These are phyloP conservation scores for Trametes sp. DNA, from an alignment of 1,284 basidiomycete species.

Conservation along the genomic window DNA sequence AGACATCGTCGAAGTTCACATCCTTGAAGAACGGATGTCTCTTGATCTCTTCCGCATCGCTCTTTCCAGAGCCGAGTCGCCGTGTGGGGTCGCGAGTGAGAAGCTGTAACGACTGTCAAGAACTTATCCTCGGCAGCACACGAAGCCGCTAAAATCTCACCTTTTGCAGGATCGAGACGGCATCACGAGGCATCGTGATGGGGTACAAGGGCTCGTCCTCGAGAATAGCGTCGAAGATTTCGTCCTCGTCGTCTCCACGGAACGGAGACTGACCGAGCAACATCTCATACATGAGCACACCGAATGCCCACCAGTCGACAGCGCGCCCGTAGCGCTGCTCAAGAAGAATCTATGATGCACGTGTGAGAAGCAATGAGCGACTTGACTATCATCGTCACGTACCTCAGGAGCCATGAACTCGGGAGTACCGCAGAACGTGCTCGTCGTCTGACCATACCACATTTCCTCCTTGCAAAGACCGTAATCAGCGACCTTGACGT, in stretches of 20 bases:
- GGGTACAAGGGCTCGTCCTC: constrained; percentile 99
- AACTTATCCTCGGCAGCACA: neutral
- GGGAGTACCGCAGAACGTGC: constrained; percentile 99
- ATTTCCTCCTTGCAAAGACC: constrained; percentile 99
- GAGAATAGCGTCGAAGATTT: constrained; percentile 99
- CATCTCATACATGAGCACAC: constrained; percentile 99
- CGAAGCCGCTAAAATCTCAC: constrained; percentile 46
- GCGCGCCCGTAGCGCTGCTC: constrained; percentile 98
- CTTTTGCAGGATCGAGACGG: constrained; percentile 95
- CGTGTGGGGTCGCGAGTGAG: constrained; percentile 93
- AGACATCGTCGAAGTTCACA: constrained; percentile 94
- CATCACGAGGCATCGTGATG: constrained; percentile 99
- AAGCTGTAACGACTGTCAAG: constrained; percentile 58
- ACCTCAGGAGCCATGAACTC: constrained; percentile 99
- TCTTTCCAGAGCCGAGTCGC: constrained; percentile 93
- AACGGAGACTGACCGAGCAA: constrained; percentile 98
- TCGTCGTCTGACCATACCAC: constrained; percentile 97
- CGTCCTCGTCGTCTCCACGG: constrained; percentile 99
- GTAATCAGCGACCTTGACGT: constrained; percentile 99
- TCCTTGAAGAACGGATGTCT: constrained; percentile 98
- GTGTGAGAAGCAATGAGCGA: neutral
- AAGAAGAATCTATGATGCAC: constrained; percentile 79
- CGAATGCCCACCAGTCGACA: constrained; percentile 99
- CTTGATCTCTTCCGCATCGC: constrained; percentile 98
- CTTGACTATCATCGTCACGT: constrained; percentile 27